Evolutionary conservation across 768 basidiomycete genomes (phyloP).

Genomic region (Podaxis sp.): DNA sequence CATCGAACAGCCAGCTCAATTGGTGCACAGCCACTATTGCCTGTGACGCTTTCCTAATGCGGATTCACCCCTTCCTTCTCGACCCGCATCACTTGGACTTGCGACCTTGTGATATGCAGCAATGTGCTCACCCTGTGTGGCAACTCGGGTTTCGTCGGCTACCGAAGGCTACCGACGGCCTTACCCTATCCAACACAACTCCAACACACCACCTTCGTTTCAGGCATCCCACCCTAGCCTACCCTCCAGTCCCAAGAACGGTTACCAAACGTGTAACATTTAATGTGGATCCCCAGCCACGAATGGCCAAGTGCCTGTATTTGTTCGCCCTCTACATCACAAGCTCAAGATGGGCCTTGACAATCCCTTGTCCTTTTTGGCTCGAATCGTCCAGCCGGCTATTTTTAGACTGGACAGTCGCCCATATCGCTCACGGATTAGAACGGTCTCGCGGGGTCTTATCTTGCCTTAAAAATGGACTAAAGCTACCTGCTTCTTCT

Average conservation of each 20-base stretch:
- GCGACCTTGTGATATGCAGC: background rate
- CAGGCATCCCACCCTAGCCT: background rate
- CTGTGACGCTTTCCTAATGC: slow-evolving; percentile 1
- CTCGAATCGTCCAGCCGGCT: background rate
- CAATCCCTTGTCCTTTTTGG: background rate
- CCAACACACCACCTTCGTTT: background rate
- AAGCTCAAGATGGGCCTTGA: too few species aligned
- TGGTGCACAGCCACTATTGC: slow-evolving; percentile 16
- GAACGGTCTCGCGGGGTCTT: background rate
- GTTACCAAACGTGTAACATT: too few species aligned
- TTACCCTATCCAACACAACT: background rate
- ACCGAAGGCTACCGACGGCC: background rate
- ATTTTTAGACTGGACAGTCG: background rate
- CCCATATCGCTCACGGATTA: background rate
- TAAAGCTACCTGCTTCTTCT: background rate
- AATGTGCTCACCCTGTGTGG: background rate
- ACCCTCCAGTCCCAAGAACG: too few species aligned
- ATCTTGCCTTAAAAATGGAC: background rate
- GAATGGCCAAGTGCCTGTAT: too few species aligned
- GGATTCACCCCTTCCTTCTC: background rate
- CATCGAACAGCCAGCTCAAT: background rate
- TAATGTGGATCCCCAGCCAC: too few species aligned
- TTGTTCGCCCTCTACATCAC: too few species aligned
- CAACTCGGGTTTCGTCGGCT: background rate
- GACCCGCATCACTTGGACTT: background rate